These are phyloP conservation scores for Suillus luteus DNA, from an alignment of 768 basidiomycete genomes.

Conservation along the genomic window DNA sequence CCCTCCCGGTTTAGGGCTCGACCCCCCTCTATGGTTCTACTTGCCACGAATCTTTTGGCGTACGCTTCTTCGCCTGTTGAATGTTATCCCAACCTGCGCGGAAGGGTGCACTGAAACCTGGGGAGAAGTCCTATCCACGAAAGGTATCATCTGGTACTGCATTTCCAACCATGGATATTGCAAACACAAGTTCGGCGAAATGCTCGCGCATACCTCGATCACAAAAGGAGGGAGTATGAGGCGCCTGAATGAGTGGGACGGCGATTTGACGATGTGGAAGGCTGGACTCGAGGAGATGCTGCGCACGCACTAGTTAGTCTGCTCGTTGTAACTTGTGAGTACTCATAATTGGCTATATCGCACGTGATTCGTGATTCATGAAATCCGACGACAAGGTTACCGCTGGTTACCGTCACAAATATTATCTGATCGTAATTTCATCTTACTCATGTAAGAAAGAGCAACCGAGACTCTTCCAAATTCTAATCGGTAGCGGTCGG, in stretches of 20 bases:
- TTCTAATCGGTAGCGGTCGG: not conserved
- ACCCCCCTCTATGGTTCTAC: constrained; percentile 62
- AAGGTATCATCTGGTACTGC: constrained; percentile 53
- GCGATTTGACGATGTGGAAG: constrained; percentile 44
- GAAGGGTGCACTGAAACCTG: constrained; percentile 50
- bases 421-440: not conserved
- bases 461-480: not conserved
- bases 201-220: constrained; percentile 24
- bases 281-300: constrained; percentile 16
- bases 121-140: constrained; percentile 45
- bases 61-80: constrained; percentile 48
- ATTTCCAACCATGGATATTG: constrained; percentile 39
- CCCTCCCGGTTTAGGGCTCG: constrained; percentile 51
- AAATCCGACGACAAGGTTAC: not conserved
- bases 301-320: constrained; percentile 2
- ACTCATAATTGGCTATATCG: too few relatives aligned
- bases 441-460: not conserved
- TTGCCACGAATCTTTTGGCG: constrained; percentile 58
- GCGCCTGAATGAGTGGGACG: constrained; percentile 53
- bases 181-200: constrained; percentile 21
- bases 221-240: constrained; percentile 43
- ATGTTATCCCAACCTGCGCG: constrained; percentile 43
- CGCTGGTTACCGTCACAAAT: too few relatives aligned
- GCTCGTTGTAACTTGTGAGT: too few relatives aligned
- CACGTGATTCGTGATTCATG: not conserved